Base-by-base conservation (phyloP, 495 filamentous ascomycete species). In the Annulohypoxylon maeteangense region DNA sequence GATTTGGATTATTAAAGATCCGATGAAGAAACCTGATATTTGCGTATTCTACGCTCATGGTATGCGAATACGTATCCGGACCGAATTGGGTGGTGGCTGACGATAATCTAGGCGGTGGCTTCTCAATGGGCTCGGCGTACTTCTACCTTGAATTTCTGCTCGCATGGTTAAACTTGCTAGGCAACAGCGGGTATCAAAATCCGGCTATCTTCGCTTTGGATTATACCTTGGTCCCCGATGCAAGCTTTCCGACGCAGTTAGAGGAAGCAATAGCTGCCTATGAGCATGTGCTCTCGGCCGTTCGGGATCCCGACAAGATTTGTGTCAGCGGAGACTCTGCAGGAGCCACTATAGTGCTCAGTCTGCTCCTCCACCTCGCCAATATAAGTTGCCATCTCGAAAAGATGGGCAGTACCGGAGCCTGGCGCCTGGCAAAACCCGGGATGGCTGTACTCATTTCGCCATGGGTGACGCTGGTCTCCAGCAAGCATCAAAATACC, bases 111-210 rank as follows among this genome's bases (percentile, higher is more conserved):
- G 88, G 89, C 18, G 92, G 92, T 18, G 92, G 92, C 1, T 93
- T 94, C 71, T 85, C 87, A 1, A 91, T 94, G 89, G 92, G 92
- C 31, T 91, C 90, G 12, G 75, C 83, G 25, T 90, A 91, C 78
- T 94, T 94, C 77, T 94, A 94, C 76, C 85, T 94, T 20, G 92
- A 94, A 76, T 93, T 94, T 69, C 81, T 94, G 16, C 74, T 92
- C 36, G 85, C 88, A 25, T 92, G 88, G 88, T 71, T 89, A 14
- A 83, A 78, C 44, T 75, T 90, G 0, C 79, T 94, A 36, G 79
- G 82, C 29, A 78, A 84, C 14, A 76, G 81, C 34, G 90, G 90
- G 12, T 93, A 90, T 72, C 54, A 74, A 12, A 93, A 93, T 72
- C 92, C 92, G 2, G 90, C 91, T 14, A 84, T 94, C n/a, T 90